Evolutionary conservation across 257 asterid species (phyloP), one percentile per base, ranked within the genome.

Genomic region (Nicotiana tomentosiformis): DNA sequence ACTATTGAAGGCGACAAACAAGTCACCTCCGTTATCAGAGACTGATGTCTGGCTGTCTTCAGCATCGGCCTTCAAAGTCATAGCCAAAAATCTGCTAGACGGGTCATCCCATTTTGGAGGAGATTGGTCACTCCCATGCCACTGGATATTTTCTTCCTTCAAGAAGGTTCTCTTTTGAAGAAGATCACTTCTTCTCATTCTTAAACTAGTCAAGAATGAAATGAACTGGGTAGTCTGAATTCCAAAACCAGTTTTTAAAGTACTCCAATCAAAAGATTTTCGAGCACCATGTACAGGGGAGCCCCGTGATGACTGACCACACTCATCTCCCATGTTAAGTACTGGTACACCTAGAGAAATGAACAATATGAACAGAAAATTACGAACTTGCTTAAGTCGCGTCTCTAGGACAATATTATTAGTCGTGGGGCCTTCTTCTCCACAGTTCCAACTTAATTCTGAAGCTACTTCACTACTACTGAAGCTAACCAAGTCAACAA

Each of bases 251-350:
- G 97, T 90, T 67, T 67, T 83, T 84, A 94, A 35, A 55, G 92
- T 89, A 20, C 88, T 89, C 98, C 99, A 96, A 51, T 90, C 88
- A 65, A 94, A 70, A 83, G 91, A 89, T 78, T 85, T 87, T 2
- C 93, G 91, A 77, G 92, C 91, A 20, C 83, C 67, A 55, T 88
- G 85, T 67, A 83, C 83, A 6, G 82, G 86, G 84, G 94, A 90
- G 16, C 98, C 99, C 64, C 90, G 87, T 5, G 84, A 82, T 35
- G 98, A 94, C 83, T 84, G 97, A 85, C 98, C 98, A 81, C 97
- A 94, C 84, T 96, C 98, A 84, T 96, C 98, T 57, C 98, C 99
- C 98, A 94, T 96, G 94, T 90, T 94, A n/a, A 96, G 92, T 53
- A 96, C 90, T 1, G 99, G 99, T 80, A 94, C 94, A 2, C 99